Evolutionary conservation across 73 alveolate species (phyloP).

Genomic region (Symbiodinium pilosum): DNA sequence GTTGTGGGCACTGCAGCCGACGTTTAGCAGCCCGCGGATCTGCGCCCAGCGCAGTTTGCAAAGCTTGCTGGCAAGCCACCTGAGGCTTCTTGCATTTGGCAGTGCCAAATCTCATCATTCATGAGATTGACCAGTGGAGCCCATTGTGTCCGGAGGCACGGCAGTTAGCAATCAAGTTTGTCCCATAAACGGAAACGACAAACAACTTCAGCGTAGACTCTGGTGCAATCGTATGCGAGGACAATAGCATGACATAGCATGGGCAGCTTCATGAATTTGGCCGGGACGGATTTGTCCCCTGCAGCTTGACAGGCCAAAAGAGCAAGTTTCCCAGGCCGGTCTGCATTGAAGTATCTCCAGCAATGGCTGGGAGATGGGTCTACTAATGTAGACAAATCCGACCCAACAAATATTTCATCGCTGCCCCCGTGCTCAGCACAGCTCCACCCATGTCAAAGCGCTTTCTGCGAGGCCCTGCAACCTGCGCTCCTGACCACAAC

Average conservation of each 20-base stretch:
- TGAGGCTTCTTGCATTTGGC: slow-evolving; percentile 65
- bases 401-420: too few species aligned
- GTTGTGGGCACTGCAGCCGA: background rate
- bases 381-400: too few species aligned
- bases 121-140: slow-evolving; percentile 48
- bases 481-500: background rate
- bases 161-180: background rate
- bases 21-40: too few species aligned
- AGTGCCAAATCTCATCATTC: slow-evolving; percentile 73
- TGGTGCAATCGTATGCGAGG: background rate
- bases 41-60: background rate
- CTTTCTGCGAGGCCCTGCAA: too few species aligned
- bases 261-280: background rate
- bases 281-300: too few species aligned
- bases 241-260: background rate
- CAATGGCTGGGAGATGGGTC: too few species aligned
- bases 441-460: too few species aligned
- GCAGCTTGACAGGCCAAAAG: background rate
- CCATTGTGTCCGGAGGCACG: slow-evolving; percentile 64
- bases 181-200: too few species aligned
- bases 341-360: too few species aligned
- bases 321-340: background rate
- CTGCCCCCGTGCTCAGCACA: too few species aligned
- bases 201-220: too few species aligned
- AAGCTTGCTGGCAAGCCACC: background rate